Evolutionary conservation across 2,329 filamentous ascomycete genomes (phyloP).

Genomic region (Lachnellula suecica): DNA sequence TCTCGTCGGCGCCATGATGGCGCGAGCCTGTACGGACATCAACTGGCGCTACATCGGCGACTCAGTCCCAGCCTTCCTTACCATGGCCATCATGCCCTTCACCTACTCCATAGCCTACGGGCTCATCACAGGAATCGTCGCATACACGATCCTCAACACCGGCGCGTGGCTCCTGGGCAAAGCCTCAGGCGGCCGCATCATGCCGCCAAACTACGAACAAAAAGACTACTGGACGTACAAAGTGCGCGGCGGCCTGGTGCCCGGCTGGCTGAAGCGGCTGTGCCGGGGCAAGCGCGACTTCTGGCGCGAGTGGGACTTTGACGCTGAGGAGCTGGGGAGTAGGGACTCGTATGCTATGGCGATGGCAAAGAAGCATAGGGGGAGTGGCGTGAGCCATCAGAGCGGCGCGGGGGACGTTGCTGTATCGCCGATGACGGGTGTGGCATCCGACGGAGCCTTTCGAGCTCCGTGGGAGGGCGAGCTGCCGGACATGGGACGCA

Average conservation of each 20-base stretch:
- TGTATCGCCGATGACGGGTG: background rate
- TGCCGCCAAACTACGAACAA: slow-evolving; percentile 71
- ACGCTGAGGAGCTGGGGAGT: slow-evolving; percentile 19
- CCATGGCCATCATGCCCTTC: slow-evolving; percentile 84
- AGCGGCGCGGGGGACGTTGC: background rate
- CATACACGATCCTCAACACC: slow-evolving; percentile 75
- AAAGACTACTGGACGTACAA: slow-evolving; percentile 82
- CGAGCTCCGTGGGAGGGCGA: background rate
- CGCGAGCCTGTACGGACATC: slow-evolving; percentile 73
- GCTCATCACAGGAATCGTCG: slow-evolving; percentile 74
- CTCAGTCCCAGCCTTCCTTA: slow-evolving; percentile 80
- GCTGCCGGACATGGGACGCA: background rate
- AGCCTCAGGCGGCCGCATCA: slow-evolving; percentile 65
- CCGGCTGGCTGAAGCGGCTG: slow-evolving; percentile 68
- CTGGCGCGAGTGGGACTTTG: slow-evolving; percentile 26
- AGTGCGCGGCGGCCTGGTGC: slow-evolving; percentile 71
- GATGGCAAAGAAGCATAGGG: slow-evolving; percentile 11
- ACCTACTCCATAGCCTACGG: slow-evolving; percentile 88
- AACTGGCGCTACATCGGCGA: slow-evolving; percentile 89
- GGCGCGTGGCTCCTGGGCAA: slow-evolving; percentile 68
- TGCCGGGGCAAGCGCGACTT: slow-evolving; percentile 40
- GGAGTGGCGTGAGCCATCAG: slow-evolving; percentile 11
- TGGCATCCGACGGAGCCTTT: too few species aligned
- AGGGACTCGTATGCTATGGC: slow-evolving; percentile 12
- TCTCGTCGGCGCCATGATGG: slow-evolving; percentile 87